Evolutionary conservation across 768 basidiomycete species (phyloP).

Genomic region (Tricholoma terreum): DNA sequence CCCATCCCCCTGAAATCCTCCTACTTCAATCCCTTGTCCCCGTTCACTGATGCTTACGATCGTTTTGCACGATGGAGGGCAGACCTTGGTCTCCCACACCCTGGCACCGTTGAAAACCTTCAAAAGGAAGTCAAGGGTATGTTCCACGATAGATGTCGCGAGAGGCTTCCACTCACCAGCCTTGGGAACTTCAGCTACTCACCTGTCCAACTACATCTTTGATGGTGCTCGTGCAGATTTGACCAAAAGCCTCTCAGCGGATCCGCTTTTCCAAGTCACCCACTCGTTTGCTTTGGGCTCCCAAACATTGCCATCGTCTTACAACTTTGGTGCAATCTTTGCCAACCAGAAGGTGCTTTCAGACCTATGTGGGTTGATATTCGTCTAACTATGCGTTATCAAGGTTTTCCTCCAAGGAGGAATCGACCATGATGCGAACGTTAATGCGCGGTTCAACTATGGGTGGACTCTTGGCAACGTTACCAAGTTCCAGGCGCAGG

Average conservation of each 20-base stretch:
- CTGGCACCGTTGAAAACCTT: conserved; percentile 91
- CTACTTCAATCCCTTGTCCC: conserved; percentile 46
- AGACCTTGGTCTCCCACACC: conserved; percentile 79
- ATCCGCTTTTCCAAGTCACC: conserved; percentile 97
- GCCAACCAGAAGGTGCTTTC: conserved; percentile 69
- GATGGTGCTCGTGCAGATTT: conserved; percentile 97
- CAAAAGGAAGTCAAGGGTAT: conserved; percentile 90
- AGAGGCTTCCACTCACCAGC: conserved; percentile 4
- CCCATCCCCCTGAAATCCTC: conserved; percentile 32
- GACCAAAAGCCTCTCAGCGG: conserved; percentile 87
- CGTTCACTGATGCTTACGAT: conserved; percentile 64
- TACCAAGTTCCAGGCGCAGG: conserved; percentile 88
- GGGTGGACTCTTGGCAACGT: conserved; percentile 77
- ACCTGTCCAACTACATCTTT: conserved; percentile 91
- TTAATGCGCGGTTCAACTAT: conserved; percentile 86
- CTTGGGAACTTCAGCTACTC: conserved; percentile 58
- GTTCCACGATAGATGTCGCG: conserved; percentile 19
- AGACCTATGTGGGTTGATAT: conserved; percentile 1
- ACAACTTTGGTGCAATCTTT: conserved; percentile 93
- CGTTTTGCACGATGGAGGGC: conserved; percentile 81
- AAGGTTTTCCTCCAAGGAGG: conserved; percentile 92
- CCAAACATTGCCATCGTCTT: conserved; percentile 77
- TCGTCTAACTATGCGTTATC: conserved; percentile 16
- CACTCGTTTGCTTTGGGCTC: conserved; percentile 94
- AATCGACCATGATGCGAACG: conserved; percentile 89